phyloP scores from a whole-genome alignment of 345 rosid species.

The Erysimum cheiranthoides region DNA sequence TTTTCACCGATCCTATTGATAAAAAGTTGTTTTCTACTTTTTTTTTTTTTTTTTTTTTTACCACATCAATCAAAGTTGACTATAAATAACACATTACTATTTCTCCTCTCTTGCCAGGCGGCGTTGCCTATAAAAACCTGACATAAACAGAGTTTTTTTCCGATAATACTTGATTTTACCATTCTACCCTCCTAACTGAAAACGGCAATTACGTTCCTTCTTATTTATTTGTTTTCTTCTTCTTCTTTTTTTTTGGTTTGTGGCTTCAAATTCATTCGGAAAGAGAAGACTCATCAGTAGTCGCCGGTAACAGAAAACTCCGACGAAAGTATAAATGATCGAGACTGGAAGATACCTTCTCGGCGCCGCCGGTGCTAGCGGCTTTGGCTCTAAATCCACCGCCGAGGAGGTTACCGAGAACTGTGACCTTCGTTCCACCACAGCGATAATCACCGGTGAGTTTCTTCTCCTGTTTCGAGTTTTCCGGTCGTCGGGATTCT shows the following conservation, averaged over 20 bases:
- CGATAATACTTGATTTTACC: not conserved
- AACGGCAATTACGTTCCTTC: slow-evolving; percentile 42
- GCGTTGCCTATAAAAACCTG: slow-evolving; percentile 51
- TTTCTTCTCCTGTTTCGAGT: not conserved
- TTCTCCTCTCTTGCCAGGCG: slow-evolving; percentile 47
- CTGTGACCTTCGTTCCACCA: slow-evolving; percentile 66
- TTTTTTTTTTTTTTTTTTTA: not conserved
- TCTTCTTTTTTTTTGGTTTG: not conserved
- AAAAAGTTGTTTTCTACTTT: slow-evolving; percentile 9
- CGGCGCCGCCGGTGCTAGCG: slow-evolving; percentile 82
- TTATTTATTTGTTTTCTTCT: slow-evolving; percentile 20
- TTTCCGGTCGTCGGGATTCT: slow-evolving; percentile 2
- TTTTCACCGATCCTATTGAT: not conserved
- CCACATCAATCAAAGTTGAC: slow-evolving; percentile 32
- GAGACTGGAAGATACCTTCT: slow-evolving; percentile 73
- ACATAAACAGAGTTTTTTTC: slow-evolving; percentile 31
- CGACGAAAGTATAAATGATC: slow-evolving; percentile 51
- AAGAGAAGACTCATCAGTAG: slow-evolving; percentile 10
- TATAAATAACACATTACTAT: slow-evolving; percentile 39
- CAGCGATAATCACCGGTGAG: slow-evolving; percentile 90
- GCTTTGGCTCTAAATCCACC: slow-evolving; percentile 90
- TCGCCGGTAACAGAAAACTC: slow-evolving; percentile 34
- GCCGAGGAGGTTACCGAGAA: slow-evolving; percentile 77
- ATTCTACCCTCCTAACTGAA: slow-evolving; percentile 37
- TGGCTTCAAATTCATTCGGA: not conserved